Conservation (phyloP, 2,329 filamentous ascomycete genomes). For the Fusarium sp. region DNA sequence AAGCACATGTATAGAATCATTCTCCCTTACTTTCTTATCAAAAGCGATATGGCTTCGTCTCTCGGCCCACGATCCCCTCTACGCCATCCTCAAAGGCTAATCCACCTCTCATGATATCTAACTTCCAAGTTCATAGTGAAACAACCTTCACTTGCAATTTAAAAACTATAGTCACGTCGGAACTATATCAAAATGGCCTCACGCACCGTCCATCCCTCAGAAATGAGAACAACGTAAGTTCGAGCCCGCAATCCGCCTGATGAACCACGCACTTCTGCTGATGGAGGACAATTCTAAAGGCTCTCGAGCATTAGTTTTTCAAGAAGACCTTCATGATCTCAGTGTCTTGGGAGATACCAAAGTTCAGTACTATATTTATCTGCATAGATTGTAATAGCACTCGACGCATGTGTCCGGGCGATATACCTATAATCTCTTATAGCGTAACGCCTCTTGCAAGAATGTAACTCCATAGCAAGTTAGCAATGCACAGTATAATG, state of each 20-base stretch:
- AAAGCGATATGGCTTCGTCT: neutral
- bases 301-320: neutral
- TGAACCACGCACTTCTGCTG: neutral
- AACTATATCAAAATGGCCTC: neutral
- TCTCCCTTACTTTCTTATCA: neutral
- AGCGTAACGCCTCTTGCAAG: neutral
- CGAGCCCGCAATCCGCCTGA: neutral
- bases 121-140: neutral
- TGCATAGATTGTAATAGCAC: neutral
- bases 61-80: too few species aligned
- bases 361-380: too few species aligned
- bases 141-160: neutral
- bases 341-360: neutral
- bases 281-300: too few species aligned
- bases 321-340: too few species aligned
- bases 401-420: neutral
- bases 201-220: neutral
- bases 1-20: too few species aligned
- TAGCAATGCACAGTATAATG: neutral
- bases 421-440: neutral
- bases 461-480: too few species aligned
- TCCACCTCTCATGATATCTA: neutral
- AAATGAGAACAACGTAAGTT: neutral
- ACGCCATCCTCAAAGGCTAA: neutral
- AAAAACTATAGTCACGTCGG: neutral